Conservation (phyloP, 345 rosid genomes). For the Bruguiera gymnorhiza region DNA sequence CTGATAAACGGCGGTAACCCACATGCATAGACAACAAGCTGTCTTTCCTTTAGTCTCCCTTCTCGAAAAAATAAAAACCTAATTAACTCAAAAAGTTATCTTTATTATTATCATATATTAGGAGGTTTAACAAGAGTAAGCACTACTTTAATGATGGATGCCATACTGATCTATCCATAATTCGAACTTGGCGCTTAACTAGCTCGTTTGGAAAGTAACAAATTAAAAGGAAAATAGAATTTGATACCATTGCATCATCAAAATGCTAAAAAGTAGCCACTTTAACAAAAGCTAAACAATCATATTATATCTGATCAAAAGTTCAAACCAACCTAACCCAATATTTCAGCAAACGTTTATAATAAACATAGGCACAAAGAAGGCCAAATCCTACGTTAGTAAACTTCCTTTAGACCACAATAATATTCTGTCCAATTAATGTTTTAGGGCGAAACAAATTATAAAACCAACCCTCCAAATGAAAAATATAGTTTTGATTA, state of each 20-base stretch:
- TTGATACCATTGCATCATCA: neutral
- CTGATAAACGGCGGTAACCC: neutral
- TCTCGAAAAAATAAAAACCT: neutral
- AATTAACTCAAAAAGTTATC: neutral
- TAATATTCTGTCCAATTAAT: conserved; percentile 6
- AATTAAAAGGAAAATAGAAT: neutral
- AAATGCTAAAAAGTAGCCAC: neutral
- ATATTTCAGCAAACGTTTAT: conserved; percentile 11
- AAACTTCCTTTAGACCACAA: conserved; percentile 8
- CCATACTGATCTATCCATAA: no score
- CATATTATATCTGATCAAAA: conserved; percentile 7
- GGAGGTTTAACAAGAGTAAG: no score
- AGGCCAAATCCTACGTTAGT: neutral
- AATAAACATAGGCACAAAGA: conserved; percentile 15
- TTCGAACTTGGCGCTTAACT: no score
- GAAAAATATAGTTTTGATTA: neutral
- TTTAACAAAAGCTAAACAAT: conserved; percentile 19
- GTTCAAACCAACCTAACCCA: conserved; percentile 12
- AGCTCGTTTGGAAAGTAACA: conserved; percentile 4
- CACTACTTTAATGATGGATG: no score
- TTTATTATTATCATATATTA: no score
- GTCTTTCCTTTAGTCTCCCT: neutral
- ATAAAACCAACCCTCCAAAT: neutral
- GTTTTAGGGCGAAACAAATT: conserved; percentile 1
- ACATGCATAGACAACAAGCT: neutral